These are phyloP conservation scores for Centaurea solstitialis DNA, from an alignment of 129 eudicot genomes.

Conservation along the genomic window DNA sequence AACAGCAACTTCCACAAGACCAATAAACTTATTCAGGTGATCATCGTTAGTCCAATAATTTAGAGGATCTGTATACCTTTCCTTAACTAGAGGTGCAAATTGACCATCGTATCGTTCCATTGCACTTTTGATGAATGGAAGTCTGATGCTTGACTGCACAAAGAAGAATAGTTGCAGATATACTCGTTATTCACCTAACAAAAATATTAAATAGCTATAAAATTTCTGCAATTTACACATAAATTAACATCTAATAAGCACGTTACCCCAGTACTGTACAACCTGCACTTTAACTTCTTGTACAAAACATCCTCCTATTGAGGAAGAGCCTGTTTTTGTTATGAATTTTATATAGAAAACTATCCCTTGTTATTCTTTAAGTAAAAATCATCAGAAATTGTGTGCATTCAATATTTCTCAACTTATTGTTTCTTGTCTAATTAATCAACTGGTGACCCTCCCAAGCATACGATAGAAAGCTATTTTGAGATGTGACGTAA, in stretches of 20 bases:
- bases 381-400: not conserved
- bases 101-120: conserved; percentile 80
- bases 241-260: not conserved
- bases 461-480: not conserved
- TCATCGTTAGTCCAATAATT: conserved; percentile 60
- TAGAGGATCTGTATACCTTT: conserved; percentile 56
- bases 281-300: not conserved
- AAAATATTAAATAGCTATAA: not conserved
- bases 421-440: not conserved
- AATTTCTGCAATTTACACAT: not conserved
- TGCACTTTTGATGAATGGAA: conserved; percentile 78
- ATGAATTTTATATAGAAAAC: not conserved
- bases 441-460: not conserved
- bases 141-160: conserved; percentile 87
- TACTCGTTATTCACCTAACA: not conserved
- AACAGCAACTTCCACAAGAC: conserved; percentile 84
- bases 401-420: not conserved
- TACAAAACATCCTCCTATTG: not conserved
- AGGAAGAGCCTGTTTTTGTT: not conserved
- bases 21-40: conserved; percentile 79
- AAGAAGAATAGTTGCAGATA: not conserved
- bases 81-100: conserved; percentile 67
- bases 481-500: not conserved
- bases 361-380: not conserved
- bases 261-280: not conserved